Evolutionary conservation across 768 basidiomycete genomes (phyloP), one percentile per base, ranked within the genome.

Genomic region (Pulveroboletus frians): DNA sequence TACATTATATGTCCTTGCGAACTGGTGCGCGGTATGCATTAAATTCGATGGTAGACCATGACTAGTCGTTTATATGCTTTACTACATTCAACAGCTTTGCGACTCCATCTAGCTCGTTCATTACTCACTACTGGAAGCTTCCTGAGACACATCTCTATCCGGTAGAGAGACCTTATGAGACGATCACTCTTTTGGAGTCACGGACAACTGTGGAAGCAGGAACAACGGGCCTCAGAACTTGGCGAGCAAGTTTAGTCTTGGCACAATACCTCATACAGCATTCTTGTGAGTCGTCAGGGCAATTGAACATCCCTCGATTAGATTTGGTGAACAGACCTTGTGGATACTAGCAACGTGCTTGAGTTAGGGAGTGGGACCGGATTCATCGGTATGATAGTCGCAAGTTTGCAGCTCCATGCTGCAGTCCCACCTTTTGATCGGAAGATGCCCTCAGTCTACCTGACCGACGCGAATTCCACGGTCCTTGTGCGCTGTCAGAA

Each of bases 351-450:
- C 56, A 66, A 72, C 15, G 72, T 88, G 7, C 74, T 92, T 9
- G 89, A 92, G 62, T 72, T 91, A 1, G 89, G 89, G 10, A 83
- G 80, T 6, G 89, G 89, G 1, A 72, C 75, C 3, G 89, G 89
- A n/a, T 84, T 89, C 57, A 70, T 90, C 14, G 89, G 86, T 4
- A 76, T 79, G 34, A 64, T 88, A 7, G 62, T 80, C 27, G 80
- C 79, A 0, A 72, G 72, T 37, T 62, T 88, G 14, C 88, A 91
- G 20, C 41, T 55, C n/a, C 49, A 32, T 43, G 34, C 44, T 15
- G 31, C 29, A 17, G 43, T 7, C 42, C 35, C 27, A 13, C n/a
- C 44, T n/a, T 9, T 29, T 23, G 32, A 47, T 30, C 20, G n/a
- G 46, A 36, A 39, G 15, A 20, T 36, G 46, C 39, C 63, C 39